These are phyloP conservation scores for sweet orange (Citrus sinensis) DNA, from an alignment of 345 rosid genomes.

Conservation along the genomic window DNA sequence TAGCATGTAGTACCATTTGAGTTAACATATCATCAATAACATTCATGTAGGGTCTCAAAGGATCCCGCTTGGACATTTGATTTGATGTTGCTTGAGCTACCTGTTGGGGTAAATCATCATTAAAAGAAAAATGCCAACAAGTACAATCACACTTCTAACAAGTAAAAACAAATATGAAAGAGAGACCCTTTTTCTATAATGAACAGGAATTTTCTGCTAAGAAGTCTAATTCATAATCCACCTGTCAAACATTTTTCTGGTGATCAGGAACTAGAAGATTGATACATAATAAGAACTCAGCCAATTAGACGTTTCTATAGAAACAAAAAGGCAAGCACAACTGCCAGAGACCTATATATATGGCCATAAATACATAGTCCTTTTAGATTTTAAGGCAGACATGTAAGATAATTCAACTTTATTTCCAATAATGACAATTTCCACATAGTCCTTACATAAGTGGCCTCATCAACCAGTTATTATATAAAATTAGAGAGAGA, in stretches of 20 bases:
- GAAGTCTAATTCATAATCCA: neutral
- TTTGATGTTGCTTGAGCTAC: constrained; percentile 99
- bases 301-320: neutral
- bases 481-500: neutral
- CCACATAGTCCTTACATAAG: neutral
- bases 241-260: neutral
- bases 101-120: constrained; percentile 41
- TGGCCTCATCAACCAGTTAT: neutral
- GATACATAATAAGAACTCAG: neutral
- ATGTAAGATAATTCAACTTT: neutral
- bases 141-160: neutral
- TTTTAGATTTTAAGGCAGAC: neutral
- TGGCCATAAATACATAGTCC: neutral
- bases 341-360: neutral
- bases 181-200: neutral
- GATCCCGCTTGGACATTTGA: constrained; percentile 99
- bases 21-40: constrained; percentile 86
- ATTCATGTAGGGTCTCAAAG: constrained; percentile 94
- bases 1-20: constrained; percentile 60
- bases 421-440: neutral
- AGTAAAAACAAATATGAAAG: neutral
- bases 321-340: neutral
- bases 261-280: neutral
- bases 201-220: neutral
- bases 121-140: neutral